These are phyloP conservation scores for Heterobasidion annosum DNA, from an alignment of 1,284 basidiomycete genomes.

Conservation along the genomic window DNA sequence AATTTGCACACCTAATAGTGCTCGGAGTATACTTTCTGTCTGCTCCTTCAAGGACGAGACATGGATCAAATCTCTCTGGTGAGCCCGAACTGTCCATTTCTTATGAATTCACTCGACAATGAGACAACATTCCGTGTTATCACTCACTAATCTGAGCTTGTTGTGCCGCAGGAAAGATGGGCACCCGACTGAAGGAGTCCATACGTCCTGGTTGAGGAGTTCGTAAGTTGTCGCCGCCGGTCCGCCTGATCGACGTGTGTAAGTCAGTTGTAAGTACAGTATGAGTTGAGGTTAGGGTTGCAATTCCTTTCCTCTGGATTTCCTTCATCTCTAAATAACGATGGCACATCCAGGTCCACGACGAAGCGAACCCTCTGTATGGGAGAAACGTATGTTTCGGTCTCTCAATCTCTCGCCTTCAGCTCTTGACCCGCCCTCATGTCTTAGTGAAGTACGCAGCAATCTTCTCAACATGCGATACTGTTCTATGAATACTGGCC, in stretches of 20 bases:
- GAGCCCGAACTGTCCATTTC: conserved; percentile 59
- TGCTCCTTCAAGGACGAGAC: conserved; percentile 70
- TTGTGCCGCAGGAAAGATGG: conserved; percentile 57
- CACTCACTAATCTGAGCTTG: conserved; percentile 81
- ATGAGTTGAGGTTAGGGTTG: conserved; percentile 1
- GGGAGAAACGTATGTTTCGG: conserved; percentile 61
- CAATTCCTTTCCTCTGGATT: not conserved
- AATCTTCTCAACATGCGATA: not conserved
- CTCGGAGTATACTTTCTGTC: conserved; percentile 63
- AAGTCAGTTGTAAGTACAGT: not conserved
- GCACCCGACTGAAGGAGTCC: not conserved
- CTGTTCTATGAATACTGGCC: not conserved
- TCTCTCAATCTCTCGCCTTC: not conserved
- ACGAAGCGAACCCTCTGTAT: conserved; percentile 50
- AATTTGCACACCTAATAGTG: conserved; percentile 59
- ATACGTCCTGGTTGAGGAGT: not conserved
- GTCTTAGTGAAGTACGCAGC: conserved; percentile 22
- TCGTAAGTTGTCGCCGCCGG: not conserved
- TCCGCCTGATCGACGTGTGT: not conserved
- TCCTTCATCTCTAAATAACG: conserved; percentile 6
- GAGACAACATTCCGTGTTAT: not conserved
- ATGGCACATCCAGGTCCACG: conserved; percentile 21
- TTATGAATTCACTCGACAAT: conserved; percentile 4
- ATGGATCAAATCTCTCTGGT: conserved; percentile 80
- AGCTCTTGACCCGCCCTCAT: not conserved